phyloP scores from a whole-genome alignment of 1,284 basidiomycete genomes.

The Rhodotorula sp. region DNA sequence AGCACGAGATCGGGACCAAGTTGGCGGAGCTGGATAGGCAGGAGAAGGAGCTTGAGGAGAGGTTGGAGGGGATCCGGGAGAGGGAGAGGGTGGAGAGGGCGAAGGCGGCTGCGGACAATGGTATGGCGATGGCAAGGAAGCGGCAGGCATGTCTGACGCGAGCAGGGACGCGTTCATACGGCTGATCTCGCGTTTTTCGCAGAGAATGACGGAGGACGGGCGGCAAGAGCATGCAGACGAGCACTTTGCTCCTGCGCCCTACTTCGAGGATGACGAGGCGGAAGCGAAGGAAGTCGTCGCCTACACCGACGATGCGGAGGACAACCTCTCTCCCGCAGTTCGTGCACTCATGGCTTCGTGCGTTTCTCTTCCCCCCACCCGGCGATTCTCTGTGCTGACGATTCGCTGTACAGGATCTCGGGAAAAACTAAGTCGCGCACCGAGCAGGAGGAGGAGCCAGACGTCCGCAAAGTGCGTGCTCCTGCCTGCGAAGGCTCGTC shows the following conservation, averaged over 20 bases:
- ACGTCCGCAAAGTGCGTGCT: conserved; percentile 49
- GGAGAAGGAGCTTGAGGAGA: conserved; percentile 47
- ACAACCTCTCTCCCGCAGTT: conserved; percentile 71
- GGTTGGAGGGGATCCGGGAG: conserved; percentile 40
- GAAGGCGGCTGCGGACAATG: conserved; percentile 53
- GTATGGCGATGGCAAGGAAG: conserved; percentile 59
- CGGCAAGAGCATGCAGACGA: conserved; percentile 53
- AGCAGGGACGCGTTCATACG: background rate
- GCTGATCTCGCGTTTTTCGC: background rate
- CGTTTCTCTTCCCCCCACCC: conserved; percentile 39
- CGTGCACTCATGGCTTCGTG: conserved; percentile 76
- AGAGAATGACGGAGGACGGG: conserved; percentile 17
- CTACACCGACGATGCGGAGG: conserved; percentile 48
- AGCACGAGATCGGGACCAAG: conserved; percentile 47
- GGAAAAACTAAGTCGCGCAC: background rate
- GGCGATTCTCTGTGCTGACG: no score
- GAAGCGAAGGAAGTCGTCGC: conserved; percentile 48
- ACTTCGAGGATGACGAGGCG: conserved; percentile 42
- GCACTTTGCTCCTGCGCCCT: conserved; percentile 63
- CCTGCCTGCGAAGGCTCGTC: conserved; percentile 42
- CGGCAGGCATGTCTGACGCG: conserved; percentile 55
- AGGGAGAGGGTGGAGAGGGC: conserved; percentile 20
- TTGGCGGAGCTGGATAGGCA: conserved; percentile 42
- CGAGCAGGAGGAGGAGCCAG: conserved; percentile 44
- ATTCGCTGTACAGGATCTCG: background rate